Conservation (phyloP, 106 monocot genomes). For the Narthecium ossifragum region DNA sequence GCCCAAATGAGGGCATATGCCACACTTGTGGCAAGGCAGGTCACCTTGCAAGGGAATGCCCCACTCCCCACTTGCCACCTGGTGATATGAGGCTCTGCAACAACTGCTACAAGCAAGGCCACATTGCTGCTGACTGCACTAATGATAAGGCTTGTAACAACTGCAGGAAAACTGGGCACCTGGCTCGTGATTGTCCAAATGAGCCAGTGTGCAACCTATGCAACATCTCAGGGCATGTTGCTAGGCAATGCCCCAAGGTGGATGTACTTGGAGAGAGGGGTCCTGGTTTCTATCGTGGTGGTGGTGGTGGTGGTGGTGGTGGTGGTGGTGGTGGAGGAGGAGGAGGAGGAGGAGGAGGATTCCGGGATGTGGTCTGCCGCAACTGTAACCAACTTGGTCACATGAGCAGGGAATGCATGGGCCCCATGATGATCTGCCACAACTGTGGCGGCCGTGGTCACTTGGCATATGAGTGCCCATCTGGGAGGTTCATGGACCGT, state of each 20-base stretch:
- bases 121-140: slow-evolving; percentile 58
- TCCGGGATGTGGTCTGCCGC: slow-evolving; percentile 37
- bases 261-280: slow-evolving; percentile 22
- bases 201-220: slow-evolving; percentile 76
- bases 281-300: too few species aligned
- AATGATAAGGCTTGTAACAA: slow-evolving; percentile 86
- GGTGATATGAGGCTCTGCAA: slow-evolving; percentile 60
- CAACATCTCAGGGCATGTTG: slow-evolving; percentile 69
- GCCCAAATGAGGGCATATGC: slow-evolving; percentile 68
- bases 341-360: slow-evolving; percentile 11
- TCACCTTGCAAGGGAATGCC: slow-evolving; percentile 70
- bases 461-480: slow-evolving; percentile 50
- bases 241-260: slow-evolving; percentile 53
- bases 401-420: slow-evolving; percentile 49
- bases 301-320: neutral
- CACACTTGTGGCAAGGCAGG: slow-evolving; percentile 66
- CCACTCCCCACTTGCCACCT: slow-evolving; percentile 3
- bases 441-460: slow-evolving; percentile 60
- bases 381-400: slow-evolving; percentile 66
- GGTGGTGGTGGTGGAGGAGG: neutral
- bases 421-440: slow-evolving; percentile 31
- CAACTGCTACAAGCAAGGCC: slow-evolving; percentile 68
- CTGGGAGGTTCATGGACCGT: slow-evolving; percentile 31
- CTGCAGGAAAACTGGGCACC: slow-evolving; percentile 67
- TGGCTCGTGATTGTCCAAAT: slow-evolving; percentile 71